Percentiles rank a stretch among this genome's conserved stretches.
phyloP scores from a whole-genome alignment of 306 rosid genomes.

The Aeschynomene evenia region DNA sequence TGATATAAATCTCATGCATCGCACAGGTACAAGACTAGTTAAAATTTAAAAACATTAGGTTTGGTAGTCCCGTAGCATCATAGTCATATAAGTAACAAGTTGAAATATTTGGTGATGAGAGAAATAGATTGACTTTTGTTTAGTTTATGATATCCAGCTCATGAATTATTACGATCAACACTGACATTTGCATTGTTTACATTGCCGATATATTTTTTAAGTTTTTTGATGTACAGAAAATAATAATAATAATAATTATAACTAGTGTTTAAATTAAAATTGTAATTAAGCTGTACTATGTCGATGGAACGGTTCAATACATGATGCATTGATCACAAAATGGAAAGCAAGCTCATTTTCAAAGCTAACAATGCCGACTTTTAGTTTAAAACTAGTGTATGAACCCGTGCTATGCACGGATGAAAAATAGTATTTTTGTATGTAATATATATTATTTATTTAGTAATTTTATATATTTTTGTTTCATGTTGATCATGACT shows the following conservation, averaged over 20 bases:
- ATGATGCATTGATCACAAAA: no score
- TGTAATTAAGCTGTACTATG: background rate
- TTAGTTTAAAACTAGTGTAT: background rate
- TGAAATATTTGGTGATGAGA: slow-evolving; percentile 11
- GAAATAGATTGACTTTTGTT: slow-evolving; percentile 11
- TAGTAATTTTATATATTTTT: no score
- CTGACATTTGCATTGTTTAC: background rate
- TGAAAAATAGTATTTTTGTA: no score
- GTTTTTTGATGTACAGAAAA: background rate
- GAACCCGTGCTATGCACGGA: no score
- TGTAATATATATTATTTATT: no score
- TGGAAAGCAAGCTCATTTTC: background rate
- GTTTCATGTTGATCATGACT: no score
- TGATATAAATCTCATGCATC: no score
- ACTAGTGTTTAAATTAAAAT: background rate
- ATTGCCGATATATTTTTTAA: background rate
- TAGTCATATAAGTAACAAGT: background rate
- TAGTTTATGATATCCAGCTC: background rate
- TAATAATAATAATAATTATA: no score
- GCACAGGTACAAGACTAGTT: no score
- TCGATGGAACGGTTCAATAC: background rate
- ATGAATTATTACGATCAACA: background rate
- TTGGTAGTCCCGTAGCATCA: slow-evolving; percentile 25
- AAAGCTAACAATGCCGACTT: background rate
- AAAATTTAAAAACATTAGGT: background rate